phyloP scores from a whole-genome alignment of 1,284 basidiomycete genomes.

The Ceratobasidium sp. region DNA sequence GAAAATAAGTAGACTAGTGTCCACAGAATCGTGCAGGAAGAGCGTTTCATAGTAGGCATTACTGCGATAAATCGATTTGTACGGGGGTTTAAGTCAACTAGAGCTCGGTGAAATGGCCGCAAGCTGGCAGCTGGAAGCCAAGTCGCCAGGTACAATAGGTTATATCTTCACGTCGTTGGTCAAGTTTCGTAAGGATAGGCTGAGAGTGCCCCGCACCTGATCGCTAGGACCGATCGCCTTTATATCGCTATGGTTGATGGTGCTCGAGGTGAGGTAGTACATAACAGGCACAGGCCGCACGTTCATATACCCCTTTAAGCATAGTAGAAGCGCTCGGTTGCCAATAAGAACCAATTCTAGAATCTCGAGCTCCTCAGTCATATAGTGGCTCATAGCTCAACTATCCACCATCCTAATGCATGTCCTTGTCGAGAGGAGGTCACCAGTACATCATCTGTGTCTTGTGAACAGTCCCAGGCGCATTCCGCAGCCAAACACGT shows the following conservation, averaged over 20 bases:
- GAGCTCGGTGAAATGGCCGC: not conserved
- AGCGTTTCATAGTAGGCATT: not conserved
- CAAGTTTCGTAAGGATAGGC: not conserved
- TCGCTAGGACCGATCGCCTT: not conserved
- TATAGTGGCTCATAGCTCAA: not conserved
- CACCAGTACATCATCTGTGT: not conserved
- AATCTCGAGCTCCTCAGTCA: not conserved
- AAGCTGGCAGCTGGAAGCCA: not conserved
- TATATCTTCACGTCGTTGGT: not conserved
- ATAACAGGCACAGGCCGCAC: not conserved
- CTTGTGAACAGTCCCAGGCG: slow-evolving; percentile 13
- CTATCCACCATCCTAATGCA: not conserved
- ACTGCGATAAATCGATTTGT: not conserved
- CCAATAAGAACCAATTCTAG: not conserved
- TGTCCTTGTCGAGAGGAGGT: not conserved
- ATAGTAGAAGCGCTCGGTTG: slow-evolving; percentile 2
- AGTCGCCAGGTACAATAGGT: not conserved
- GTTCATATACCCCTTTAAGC: slow-evolving; percentile 14
- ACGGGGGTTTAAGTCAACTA: not conserved
- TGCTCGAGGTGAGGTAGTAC: not conserved
- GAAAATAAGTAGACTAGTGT: not conserved
- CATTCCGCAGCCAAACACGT: slow-evolving; percentile 32
- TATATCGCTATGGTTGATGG: not conserved
- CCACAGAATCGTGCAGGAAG: not conserved
- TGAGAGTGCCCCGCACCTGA: not conserved